Evolutionary conservation across 805 yeast genomes (phyloP).

Genomic region (Nakazawaea sp.): DNA sequence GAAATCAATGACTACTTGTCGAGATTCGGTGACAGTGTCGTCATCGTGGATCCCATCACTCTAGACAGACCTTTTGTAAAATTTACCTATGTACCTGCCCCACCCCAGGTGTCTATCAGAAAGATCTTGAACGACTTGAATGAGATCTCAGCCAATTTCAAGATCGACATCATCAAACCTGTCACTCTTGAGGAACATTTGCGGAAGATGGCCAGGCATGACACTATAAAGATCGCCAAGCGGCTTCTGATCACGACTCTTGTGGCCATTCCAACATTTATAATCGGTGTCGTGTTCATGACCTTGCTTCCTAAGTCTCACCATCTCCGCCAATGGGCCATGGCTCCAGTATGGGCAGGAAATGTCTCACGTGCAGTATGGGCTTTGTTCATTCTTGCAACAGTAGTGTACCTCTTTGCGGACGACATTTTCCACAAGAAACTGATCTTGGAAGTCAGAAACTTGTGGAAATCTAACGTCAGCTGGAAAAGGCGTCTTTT

Average conservation of each 20-base stretch:
- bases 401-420: slow-evolving; percentile 70
- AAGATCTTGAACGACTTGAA: slow-evolving; percentile 43
- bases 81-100: slow-evolving; percentile 58
- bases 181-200: slow-evolving; percentile 61
- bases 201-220: slow-evolving; percentile 37
- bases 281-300: slow-evolving; percentile 68
- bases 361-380: slow-evolving; percentile 56
- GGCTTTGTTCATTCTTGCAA: slow-evolving; percentile 56
- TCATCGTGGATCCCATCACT: slow-evolving; percentile 49
- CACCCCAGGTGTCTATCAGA: slow-evolving; percentile 48
- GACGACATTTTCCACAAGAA: slow-evolving; percentile 68
- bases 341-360: slow-evolving; percentile 57
- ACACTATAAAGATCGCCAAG: slow-evolving; percentile 35
- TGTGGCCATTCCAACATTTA: slow-evolving; percentile 57
- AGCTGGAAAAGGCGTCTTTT: slow-evolving; percentile 51
- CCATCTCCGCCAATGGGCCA: slow-evolving; percentile 43
- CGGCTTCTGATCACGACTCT: slow-evolving; percentile 44
- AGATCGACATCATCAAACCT: slow-evolving; percentile 47
- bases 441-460: slow-evolving; percentile 51
- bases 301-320: slow-evolving; percentile 39
- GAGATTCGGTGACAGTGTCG: slow-evolving; percentile 49
- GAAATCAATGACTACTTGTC: slow-evolving; percentile 40
- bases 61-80: slow-evolving; percentile 50
- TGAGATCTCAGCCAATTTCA: slow-evolving; percentile 36
- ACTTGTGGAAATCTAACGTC: slow-evolving; percentile 51